A percentile compares a stretch with the other conserved stretches of the same genome.
phyloP scores from a whole-genome alignment of 345 rosid species.

The Populus davidiana region DNA sequence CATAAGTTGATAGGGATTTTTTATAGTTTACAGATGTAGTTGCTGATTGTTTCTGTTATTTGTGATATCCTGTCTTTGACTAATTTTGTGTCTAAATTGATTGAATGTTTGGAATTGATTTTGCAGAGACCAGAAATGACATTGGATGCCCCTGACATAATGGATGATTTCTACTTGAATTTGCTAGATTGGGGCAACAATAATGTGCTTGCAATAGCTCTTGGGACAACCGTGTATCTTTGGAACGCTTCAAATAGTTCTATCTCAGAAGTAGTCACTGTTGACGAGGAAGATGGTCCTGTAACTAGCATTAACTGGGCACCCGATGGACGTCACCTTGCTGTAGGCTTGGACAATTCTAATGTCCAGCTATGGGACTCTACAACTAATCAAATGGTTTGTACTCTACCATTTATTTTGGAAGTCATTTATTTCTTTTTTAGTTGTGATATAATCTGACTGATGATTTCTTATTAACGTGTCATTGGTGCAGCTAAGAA shows the following conservation, averaged over 20 bases:
- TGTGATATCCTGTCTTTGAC: background rate
- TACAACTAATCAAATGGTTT: constrained; percentile 22
- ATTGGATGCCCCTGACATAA: constrained; percentile 50
- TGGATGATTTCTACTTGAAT: constrained; percentile 51
- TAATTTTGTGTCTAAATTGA: background rate
- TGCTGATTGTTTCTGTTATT: no score
- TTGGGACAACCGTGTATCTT: constrained; percentile 24
- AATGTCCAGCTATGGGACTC: constrained; percentile 35
- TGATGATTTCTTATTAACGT: background rate
- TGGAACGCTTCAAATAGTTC: constrained; percentile 25
- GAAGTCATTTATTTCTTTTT: background rate
- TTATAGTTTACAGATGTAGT: no score
- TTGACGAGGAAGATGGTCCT: constrained; percentile 40
- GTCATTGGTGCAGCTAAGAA: constrained; percentile 20
- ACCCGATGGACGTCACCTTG: constrained; percentile 29
- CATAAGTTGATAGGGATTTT: no score
- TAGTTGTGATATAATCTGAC: background rate
- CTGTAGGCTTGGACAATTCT: constrained; percentile 38
- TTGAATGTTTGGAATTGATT: background rate
- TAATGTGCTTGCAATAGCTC: constrained; percentile 33
- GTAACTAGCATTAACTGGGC: constrained; percentile 40
- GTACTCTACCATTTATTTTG: background rate
- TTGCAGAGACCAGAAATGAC: constrained; percentile 45
- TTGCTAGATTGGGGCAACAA: constrained; percentile 35
- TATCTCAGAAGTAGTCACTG: constrained; percentile 46